Percentiles rank a stretch among this genome's conserved stretches.
Conservation (phyloP, 2,329 filamentous ascomycete genomes). For the Xylaria sp. region DNA sequence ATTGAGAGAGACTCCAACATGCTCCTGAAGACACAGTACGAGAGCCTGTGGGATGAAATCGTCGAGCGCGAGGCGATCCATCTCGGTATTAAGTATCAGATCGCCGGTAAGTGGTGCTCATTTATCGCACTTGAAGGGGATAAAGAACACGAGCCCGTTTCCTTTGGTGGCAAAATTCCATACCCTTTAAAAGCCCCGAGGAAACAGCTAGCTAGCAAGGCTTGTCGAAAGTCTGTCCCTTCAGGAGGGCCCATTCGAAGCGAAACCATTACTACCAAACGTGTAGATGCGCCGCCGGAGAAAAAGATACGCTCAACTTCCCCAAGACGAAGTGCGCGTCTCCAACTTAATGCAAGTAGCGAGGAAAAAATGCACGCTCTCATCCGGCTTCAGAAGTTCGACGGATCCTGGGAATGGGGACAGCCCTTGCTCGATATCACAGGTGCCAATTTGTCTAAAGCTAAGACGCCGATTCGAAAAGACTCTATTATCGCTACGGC, state of each 20-base stretch:
- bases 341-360: background rate
- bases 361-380: constrained; percentile 17
- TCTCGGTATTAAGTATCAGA: constrained; percentile 4
- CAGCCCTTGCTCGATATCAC: background rate
- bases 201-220: background rate
- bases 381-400: constrained; percentile 21
- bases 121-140: constrained; percentile 9
- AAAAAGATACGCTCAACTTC: background rate
- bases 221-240: background rate
- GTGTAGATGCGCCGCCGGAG: too few species aligned
- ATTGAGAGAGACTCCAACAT: background rate
- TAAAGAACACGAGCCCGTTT: constrained; percentile 4
- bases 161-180: background rate
- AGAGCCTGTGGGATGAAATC: constrained; percentile 5
- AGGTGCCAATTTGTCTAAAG: background rate
- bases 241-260: background rate
- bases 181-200: background rate
- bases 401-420: constrained; percentile 24
- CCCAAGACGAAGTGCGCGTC: too few species aligned
- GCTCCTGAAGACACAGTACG: constrained; percentile 4
- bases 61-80: constrained; percentile 9
- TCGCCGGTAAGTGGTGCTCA: constrained; percentile 15
- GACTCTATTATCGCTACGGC: constrained; percentile 7
- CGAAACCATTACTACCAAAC: too few species aligned
- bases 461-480: too few species aligned